These are phyloP conservation scores for Exophiala dermatitidis DNA, from an alignment of 2,329 filamentous ascomycete species.

Conservation along the genomic window DNA sequence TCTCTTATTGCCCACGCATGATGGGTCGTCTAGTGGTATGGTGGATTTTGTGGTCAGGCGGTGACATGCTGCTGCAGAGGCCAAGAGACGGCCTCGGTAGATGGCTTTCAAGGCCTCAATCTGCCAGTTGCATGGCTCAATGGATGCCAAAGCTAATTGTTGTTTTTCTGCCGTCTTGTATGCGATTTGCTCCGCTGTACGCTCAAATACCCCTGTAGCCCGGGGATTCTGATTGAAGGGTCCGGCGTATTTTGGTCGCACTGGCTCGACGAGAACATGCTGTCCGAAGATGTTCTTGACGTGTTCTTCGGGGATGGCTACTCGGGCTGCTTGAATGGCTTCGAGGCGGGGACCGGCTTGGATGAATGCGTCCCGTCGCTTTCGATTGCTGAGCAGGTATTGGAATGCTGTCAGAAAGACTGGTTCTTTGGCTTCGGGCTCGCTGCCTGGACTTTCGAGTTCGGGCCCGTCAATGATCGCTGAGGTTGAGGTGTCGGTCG, in stretches of 20 bases:
- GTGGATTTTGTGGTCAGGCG: constrained; percentile 25
- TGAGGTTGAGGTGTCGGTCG: neutral
- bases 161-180: constrained; percentile 60
- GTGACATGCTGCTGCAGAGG: constrained; percentile 43
- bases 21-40: constrained; percentile 23
- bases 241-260: constrained; percentile 65
- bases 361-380: constrained; percentile 68
- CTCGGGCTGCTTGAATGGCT: constrained; percentile 73
- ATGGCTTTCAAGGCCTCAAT: constrained; percentile 55
- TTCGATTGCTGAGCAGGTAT: constrained; percentile 60
- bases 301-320: constrained; percentile 65
- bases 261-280: constrained; percentile 66
- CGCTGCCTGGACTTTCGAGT: constrained; percentile 40
- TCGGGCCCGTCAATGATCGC: constrained; percentile 27
- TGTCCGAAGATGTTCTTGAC: constrained; percentile 77
- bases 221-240: constrained; percentile 64
- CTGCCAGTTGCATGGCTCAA: constrained; percentile 54
- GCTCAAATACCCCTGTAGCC: constrained; percentile 48
- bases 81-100: constrained; percentile 54
- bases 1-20: constrained; percentile 37
- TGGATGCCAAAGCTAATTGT: constrained; percentile 67
- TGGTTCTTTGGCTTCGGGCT: constrained; percentile 52
- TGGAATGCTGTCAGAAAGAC: constrained; percentile 87
- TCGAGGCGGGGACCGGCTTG: constrained; percentile 81
- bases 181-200: constrained; percentile 31